Base-by-base conservation (phyloP, 1,284 basidiomycete species). In the Trichosporon sp. region DNA sequence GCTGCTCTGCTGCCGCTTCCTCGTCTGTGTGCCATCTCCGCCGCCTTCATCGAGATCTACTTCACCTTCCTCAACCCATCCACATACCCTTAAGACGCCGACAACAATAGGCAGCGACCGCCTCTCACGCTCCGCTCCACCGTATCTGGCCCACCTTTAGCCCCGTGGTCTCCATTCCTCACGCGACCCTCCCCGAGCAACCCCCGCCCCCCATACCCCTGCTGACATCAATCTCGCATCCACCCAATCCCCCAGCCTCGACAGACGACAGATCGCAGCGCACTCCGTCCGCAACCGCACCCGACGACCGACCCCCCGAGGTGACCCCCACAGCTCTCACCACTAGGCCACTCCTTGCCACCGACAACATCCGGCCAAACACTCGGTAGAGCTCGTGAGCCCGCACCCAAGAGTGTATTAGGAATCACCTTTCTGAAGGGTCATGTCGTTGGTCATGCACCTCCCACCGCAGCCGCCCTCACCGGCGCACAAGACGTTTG, bases 391-490 rank as follows among this genome's bases (percentile, higher is more conserved):
- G 8, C 59, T 32, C 14, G 31, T 14, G 32, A 63, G 31, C 32
- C 56, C 35, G 31, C 59, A n/a, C 59, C 59, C 32, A 14, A 32
- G 31, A 26, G 59, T 63, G 51, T 19, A 35, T 37, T n/a, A 35
- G 32, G 31, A 14, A 35, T 12, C 31, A 63, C 59, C 31, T 12
- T 2, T n/a, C 32, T 35, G 59, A 37, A 35, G 26, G 32, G 56
- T 51, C 71, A 74, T 74, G 73, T 72, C 71, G 48, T 61, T 74
- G 5, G 73, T 72, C 65, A 72, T 72, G 71, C 71, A 71, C 37
- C 70, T 74, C 65, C 73, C 70, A 21, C 71, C 70, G 35, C 66
- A 32, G 31, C 63, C 67, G 64, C 67, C 66, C 31, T 63, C 66
- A n/a, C 68, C 71, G 51, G 71, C 71, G 69, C 67, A 71, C 51